These are phyloP conservation scores for Irpex rosettiformis DNA, from an alignment of 1,284 basidiomycete genomes.

Conservation along the genomic window DNA sequence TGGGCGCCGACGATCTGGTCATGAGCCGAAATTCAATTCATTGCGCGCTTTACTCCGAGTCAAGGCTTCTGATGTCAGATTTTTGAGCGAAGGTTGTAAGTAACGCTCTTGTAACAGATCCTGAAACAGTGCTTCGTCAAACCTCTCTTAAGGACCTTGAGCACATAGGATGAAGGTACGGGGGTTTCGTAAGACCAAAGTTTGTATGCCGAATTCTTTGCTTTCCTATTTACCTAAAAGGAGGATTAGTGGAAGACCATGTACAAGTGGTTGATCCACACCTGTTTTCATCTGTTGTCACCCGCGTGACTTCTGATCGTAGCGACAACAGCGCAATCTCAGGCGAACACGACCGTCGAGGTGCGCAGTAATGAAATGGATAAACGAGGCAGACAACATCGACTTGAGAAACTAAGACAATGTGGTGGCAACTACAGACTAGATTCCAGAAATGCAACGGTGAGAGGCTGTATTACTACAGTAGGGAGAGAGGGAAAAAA, in stretches of 20 bases:
- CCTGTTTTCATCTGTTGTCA: no score
- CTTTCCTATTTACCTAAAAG: no score
- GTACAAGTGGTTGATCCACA: not conserved
- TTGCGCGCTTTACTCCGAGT: not conserved
- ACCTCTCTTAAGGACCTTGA: no score
- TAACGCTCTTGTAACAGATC: no score
- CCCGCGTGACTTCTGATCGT: not conserved
- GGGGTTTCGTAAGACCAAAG: no score
- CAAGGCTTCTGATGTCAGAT: not conserved
- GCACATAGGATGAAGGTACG: no score
- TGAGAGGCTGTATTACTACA: slow-evolving; percentile 27
- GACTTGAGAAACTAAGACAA: slow-evolving; percentile 3
- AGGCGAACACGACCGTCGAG: not conserved
- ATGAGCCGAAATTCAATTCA: slow-evolving; percentile 7
- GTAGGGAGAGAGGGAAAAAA: slow-evolving; percentile 15
- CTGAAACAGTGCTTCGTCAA: no score
- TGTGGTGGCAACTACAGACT: slow-evolving; percentile 9
- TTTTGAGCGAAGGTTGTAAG: no score
- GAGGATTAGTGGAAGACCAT: no score
- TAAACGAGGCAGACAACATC: not conserved
- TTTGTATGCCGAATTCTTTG: no score
- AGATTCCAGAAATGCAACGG: slow-evolving; percentile 12
- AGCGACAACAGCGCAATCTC: not conserved
- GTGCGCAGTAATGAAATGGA: not conserved
- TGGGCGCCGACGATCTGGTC: slow-evolving; percentile 9